These are phyloP conservation scores for Luffa acutangula DNA, from an alignment of 306 rosid species.

Conservation along the genomic window DNA sequence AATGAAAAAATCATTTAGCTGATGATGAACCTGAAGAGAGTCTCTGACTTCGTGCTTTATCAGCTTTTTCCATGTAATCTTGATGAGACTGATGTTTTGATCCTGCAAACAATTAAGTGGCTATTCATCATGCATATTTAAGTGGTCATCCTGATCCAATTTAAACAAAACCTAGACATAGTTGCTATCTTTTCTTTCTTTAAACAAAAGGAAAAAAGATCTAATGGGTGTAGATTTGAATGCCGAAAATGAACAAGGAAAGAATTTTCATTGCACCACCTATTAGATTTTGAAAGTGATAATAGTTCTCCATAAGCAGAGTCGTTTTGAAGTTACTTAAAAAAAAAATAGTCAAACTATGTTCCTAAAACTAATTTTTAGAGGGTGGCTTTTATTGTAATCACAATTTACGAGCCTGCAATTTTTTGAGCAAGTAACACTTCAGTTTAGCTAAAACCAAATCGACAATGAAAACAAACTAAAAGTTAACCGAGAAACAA, in stretches of 20 bases:
- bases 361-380: neutral
- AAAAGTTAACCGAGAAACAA: neutral
- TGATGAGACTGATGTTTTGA: slow-evolving; percentile 84
- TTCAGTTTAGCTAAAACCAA: neutral
- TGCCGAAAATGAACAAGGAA: neutral
- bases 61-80: slow-evolving; percentile 87
- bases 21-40: slow-evolving; percentile 66
- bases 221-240: neutral
- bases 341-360: neutral
- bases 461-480: neutral
- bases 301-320: neutral
- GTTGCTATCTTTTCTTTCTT: too few relatives aligned
- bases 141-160: neutral
- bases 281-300: neutral
- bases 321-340: neutral
- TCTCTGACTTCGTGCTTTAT: slow-evolving; percentile 89
- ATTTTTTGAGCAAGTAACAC: neutral
- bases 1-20: slow-evolving; percentile 37
- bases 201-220: neutral
- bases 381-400: neutral
- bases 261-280: neutral
- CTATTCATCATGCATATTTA: neutral
- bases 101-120: slow-evolving; percentile 31
- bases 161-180: neutral
- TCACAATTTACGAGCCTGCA: neutral